Base-by-base conservation (phyloP, 345 rosid genomes). In the Eucalyptus cloeziana region DNA sequence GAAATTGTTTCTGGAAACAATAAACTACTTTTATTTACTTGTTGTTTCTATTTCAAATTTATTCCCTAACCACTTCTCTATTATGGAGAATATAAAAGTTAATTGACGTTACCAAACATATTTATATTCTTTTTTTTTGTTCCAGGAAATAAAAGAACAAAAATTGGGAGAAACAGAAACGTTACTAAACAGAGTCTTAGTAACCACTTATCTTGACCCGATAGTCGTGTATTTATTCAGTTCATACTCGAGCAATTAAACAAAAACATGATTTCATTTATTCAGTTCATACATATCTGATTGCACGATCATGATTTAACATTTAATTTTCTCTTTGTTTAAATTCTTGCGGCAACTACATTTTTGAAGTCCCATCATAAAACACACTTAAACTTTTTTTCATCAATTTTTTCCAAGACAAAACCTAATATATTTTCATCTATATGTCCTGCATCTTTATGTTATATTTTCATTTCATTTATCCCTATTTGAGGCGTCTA, bases 91-190 rank as follows among this genome's bases (percentile, higher is more conserved):
- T 52, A 52, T 7, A 52, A 19, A 52, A 52, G 19, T 52, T 19
- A 52, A 52, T 52, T 3, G 25, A 52, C 0, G 2, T 52, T 52
- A 52, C 10, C 1, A 52, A 52, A 52, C 0, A 3, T 0, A 52
- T 19, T 52, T 19, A 52, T 7, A 0, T 52, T 52, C 5, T 52
- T 3, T 7, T 3, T 7, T 52, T 52, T 52, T 16, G 10, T 52
- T 52, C 0, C 0, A 0, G 0, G 0, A 0, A 52, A 52, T 0
- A 52, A 52, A 52, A 52, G 0, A 52, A 52, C 0, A 52, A 0
- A 52, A 52, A 52, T 52, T 52, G 10, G 0, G 1, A 7, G 1
- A 52, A 52, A 19, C 0, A 52, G 0, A 19, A 52, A 3, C 0
- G 0, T 1, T 52, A 52, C 1, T 0, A 19, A 52, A 19, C 0